Conservation (phyloP, 768 basidiomycete species). For the Cystofilobasidium ferigula region DNA sequence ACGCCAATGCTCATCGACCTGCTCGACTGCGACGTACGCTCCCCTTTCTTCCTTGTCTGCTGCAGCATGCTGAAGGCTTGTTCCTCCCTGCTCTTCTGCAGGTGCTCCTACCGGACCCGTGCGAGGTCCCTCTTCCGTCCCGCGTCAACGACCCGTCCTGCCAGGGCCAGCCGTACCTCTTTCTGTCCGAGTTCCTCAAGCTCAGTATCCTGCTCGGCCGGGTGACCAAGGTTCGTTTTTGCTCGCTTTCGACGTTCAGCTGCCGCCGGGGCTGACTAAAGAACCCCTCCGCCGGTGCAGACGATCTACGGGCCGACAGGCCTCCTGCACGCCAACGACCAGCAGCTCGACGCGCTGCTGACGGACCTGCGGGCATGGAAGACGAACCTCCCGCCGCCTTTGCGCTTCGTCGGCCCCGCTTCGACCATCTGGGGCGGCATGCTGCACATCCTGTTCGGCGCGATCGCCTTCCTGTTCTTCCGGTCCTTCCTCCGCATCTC, state of each 20-base stretch:
- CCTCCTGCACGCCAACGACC: conserved; percentile 70
- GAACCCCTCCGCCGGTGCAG: background rate
- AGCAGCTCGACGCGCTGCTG: conserved; percentile 48
- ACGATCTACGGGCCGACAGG: conserved; percentile 59
- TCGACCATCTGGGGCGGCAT: conserved; percentile 52
- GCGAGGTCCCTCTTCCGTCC: conserved; percentile 42
- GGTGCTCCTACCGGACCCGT: conserved; percentile 36
- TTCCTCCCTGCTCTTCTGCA: background rate
- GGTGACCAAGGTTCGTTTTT: conserved; percentile 56
- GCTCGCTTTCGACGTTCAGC: background rate
- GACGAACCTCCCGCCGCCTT: conserved; percentile 58
- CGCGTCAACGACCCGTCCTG: conserved; percentile 11
- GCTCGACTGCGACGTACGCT: conserved; percentile 74
- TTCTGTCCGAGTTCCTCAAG: conserved; percentile 83
- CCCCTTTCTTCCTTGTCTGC: conserved; percentile 37
- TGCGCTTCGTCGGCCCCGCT: conserved; percentile 64
- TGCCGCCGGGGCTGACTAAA: too few species aligned
- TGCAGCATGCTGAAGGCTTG: background rate
- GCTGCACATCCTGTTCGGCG: conserved; percentile 75
- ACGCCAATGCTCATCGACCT: conserved; percentile 95
- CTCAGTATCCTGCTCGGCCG: conserved; percentile 82
- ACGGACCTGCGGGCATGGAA: conserved; percentile 56
- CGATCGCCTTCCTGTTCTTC: conserved; percentile 93
- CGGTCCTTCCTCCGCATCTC: conserved; percentile 53
- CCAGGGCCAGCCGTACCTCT: conserved; percentile 38